Base-by-base conservation (phyloP, 768 basidiomycete species). In the Leucocoprinus birnbaumii region DNA sequence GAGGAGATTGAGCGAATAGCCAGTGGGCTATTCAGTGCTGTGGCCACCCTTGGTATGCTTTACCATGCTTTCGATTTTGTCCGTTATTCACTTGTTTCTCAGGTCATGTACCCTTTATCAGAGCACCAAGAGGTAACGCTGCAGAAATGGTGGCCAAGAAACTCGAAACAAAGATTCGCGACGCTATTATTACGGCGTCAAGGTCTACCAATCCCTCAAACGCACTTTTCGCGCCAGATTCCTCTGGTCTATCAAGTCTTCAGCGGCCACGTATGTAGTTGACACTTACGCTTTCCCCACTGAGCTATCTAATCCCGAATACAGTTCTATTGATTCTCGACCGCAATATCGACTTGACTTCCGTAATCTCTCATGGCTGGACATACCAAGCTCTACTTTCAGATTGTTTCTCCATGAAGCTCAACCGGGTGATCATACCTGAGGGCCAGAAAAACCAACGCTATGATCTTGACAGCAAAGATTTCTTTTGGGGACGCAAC, bases 131-230 rank as follows among this genome's bases (percentile, higher is more conserved):
- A 68, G 96, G 96, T 1, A 98, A 98, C 69, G 97, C 97, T 3
- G 97, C 95, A 18, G 97, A 99, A 71, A 97, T 98, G 95, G 86
- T 98, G n/a, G 95, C 95, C 8, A 89, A 94, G 72, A 97, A 92
- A 68, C 78, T 99, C 10, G 97, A 99, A 64, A 80, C 84, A 13
- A 93, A 92, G 70, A 87, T 98, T 62, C 78, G 96, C 48, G 96
- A 98, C 65, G 84, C 87, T 59, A 71, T 94, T 53, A 72, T 93
- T 53, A 85, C 80, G 38, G 79, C 85, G 31, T 85, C 87, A 40
- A 79, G 89, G 16, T 78, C 83, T 6, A 83, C 82, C 56, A 58
- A 67, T 26, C 62, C 79, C 8, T 73, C 80, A 7, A 68, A 81
- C 0, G 84, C 87, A 6, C 75, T 91, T 45, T 94, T 94, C 66